phyloP scores from a whole-genome alignment of 148 eudicot genomes.

The Spergularia bocconei region DNA sequence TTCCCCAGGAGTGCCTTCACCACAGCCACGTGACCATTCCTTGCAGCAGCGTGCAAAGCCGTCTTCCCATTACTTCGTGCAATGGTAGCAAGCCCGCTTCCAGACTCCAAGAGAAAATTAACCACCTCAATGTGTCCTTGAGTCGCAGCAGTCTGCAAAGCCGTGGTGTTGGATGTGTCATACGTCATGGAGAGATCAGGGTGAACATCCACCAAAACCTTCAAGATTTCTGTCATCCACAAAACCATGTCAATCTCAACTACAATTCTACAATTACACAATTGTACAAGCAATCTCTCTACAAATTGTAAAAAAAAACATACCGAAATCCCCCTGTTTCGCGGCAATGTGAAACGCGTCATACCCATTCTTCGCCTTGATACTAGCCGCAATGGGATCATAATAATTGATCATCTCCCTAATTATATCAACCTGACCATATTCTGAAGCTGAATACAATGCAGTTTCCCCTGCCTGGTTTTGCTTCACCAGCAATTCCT shows the following conservation, averaged over 20 bases:
- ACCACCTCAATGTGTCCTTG: constrained; percentile 80
- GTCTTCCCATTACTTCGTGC: constrained; percentile 85
- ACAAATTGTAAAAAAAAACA: constrained; percentile 8
- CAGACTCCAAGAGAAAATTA: constrained; percentile 56
- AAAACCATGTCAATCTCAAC: constrained; percentile 16
- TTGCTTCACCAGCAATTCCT: constrained; percentile 50
- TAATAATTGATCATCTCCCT: constrained; percentile 44
- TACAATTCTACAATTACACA: not conserved
- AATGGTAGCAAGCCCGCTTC: constrained; percentile 68
- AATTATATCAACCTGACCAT: constrained; percentile 45
- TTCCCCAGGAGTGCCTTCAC: constrained; percentile 63
- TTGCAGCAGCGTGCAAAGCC: constrained; percentile 77
- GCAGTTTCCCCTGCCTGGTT: constrained; percentile 81
- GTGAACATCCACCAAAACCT: constrained; percentile 67
- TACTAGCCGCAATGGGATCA: constrained; percentile 62
- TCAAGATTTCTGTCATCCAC: constrained; percentile 50
- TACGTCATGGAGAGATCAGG: constrained; percentile 87
- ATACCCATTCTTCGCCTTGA: constrained; percentile 78
- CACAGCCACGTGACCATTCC: constrained; percentile 76
- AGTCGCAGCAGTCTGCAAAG: constrained; percentile 79
- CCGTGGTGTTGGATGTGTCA: constrained; percentile 74
- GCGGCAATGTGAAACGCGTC: constrained; percentile 92
- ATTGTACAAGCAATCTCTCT: not conserved
- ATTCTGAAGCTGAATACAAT: constrained; percentile 70
- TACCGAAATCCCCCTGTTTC: constrained; percentile 83